phyloP scores from a whole-genome alignment of 1,284 basidiomycete genomes.

The Fomitopsis schrenkii region DNA sequence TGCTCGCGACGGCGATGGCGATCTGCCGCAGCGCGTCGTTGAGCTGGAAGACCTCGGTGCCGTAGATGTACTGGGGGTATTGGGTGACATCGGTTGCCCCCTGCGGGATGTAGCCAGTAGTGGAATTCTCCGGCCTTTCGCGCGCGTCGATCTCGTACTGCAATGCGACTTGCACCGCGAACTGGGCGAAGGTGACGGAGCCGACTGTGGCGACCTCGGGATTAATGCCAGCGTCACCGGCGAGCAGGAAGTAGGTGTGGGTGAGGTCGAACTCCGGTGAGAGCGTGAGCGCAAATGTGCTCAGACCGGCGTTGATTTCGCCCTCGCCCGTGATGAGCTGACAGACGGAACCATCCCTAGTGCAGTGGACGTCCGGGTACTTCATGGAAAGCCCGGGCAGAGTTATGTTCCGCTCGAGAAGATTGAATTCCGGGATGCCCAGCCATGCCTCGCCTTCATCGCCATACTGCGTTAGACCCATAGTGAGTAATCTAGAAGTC shows the following conservation, averaged over 20 bases:
- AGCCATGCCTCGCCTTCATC: constrained; percentile 12
- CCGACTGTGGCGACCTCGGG: constrained; percentile 39
- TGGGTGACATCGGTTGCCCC: constrained; percentile 30
- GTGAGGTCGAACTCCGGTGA: constrained; percentile 37
- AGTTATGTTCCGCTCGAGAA: constrained; percentile 30
- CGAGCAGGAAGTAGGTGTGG: constrained; percentile 43
- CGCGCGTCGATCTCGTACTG: constrained; percentile 45
- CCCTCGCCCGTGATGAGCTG: constrained; percentile 34
- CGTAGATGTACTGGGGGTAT: constrained; percentile 34
- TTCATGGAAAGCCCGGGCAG: constrained; percentile 40
- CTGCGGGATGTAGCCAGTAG: constrained; percentile 38
- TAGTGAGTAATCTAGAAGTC: not conserved
- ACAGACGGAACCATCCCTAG: constrained; percentile 34
- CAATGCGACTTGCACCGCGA: constrained; percentile 41
- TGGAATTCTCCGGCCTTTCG: constrained; percentile 39
- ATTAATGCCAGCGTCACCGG: constrained; percentile 43
- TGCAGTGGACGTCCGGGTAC: constrained; percentile 40
- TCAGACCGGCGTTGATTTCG: constrained; percentile 46
- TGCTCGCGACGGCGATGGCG: constrained; percentile 29
- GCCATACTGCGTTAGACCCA: constrained; percentile 8
- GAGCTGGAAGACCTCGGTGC: constrained; percentile 48
- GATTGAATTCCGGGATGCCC: constrained; percentile 24
- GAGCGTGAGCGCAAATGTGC: constrained; percentile 33
- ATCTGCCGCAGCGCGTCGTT: constrained; percentile 38
- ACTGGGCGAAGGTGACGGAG: constrained; percentile 39